These are phyloP conservation scores for Kodamaea jinghongensis DNA, from an alignment of 805 yeast genomes.

Conservation along the genomic window DNA sequence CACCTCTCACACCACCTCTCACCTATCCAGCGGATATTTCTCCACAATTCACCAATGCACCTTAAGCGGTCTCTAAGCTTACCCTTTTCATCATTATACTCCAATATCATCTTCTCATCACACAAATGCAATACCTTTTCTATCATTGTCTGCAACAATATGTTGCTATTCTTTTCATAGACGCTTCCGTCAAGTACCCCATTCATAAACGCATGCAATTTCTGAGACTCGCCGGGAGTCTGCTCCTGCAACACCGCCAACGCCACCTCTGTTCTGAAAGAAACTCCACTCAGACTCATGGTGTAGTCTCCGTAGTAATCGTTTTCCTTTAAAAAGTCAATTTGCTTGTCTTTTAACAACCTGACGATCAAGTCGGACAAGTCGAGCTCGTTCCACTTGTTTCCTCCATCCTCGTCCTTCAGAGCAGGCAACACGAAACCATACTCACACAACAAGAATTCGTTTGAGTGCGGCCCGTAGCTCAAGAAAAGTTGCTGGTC, in stretches of 20 bases:
- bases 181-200: slow-evolving; percentile 50
- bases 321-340: slow-evolving; percentile 43
- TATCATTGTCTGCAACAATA: slow-evolving; percentile 33
- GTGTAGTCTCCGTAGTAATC: slow-evolving; percentile 79
- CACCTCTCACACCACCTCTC: too few species aligned
- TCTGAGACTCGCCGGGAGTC: slow-evolving; percentile 27
- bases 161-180: slow-evolving; percentile 24
- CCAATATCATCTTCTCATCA: slow-evolving; percentile 17
- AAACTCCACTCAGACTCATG: slow-evolving; percentile 46
- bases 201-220: slow-evolving; percentile 36
- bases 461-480: slow-evolving; percentile 89
- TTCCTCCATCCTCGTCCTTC: slow-evolving; percentile 22
- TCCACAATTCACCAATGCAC: slow-evolving; percentile 23
- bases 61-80: slow-evolving; percentile 16
- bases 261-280: slow-evolving; percentile 76
- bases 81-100: slow-evolving; percentile 14
- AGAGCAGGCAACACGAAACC: slow-evolving; percentile 59
- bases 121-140: slow-evolving; percentile 23
- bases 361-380: slow-evolving; percentile 44
- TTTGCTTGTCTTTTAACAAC: slow-evolving; percentile 36
- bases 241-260: slow-evolving; percentile 53
- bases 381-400: slow-evolving; percentile 72
- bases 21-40: slow-evolving; percentile 26
- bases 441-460: slow-evolving; percentile 77
- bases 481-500: slow-evolving; percentile 65